Conservation (phyloP, 1,284 basidiomycete species). For the Athelia psychrophila region DNA sequence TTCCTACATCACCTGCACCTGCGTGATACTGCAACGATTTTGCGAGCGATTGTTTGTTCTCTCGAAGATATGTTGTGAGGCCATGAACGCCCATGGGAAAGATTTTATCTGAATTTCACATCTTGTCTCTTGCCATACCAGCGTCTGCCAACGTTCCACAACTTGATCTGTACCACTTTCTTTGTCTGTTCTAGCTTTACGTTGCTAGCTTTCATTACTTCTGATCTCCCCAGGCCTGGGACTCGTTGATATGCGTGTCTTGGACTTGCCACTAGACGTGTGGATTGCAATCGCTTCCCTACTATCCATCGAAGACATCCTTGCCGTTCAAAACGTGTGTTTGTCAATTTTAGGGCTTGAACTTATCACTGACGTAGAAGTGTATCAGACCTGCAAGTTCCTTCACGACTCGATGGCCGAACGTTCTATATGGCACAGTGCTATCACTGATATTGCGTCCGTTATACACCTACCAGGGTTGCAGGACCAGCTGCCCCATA, state of each 20-base stretch:
- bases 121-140: too few species aligned
- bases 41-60: conserved; percentile 64
- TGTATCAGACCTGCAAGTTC: not conserved
- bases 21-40: conserved; percentile 33
- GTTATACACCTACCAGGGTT: not conserved
- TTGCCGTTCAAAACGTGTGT: not conserved
- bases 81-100: conserved; percentile 77
- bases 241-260: not conserved
- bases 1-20: conserved; percentile 23
- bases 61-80: conserved; percentile 75
- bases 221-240: not conserved
- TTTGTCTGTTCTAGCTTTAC: too few species aligned
- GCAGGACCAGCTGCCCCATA: not conserved
- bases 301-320: not conserved
- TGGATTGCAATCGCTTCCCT: not conserved
- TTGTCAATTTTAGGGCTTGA: not conserved
- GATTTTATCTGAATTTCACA: not conserved
- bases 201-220: not conserved
- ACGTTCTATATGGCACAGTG: not conserved
- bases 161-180: too few species aligned
- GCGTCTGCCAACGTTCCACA: too few species aligned
- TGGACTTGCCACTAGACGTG: not conserved
- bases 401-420: not conserved
- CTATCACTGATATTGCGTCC: not conserved
- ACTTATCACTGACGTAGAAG: not conserved